Base-by-base conservation (phyloP, 495 filamentous ascomycete species). In the Talaromyces nanjingensis region DNA sequence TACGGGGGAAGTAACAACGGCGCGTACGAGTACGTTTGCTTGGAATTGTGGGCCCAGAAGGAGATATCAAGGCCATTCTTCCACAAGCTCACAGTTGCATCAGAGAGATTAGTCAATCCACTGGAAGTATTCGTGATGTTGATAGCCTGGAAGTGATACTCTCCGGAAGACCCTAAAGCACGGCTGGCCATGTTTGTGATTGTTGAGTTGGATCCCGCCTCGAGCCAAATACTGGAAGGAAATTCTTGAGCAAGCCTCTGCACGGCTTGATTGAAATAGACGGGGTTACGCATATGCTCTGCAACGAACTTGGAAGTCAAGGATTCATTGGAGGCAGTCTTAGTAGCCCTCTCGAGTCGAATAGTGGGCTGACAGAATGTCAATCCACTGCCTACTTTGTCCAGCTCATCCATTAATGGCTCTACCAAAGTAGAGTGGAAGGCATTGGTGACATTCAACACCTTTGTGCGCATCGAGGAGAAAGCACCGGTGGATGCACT, bases 401-500 rank as follows among this genome's bases (percentile, higher is more conserved):
- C 65, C 1, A 82, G 63, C 0, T 59, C 47, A 1, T 62, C 45
- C 2, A 77, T 57, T 5, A 85, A 64, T 2, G 70, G 62, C 6
- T 85, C 81, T 0, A 77, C 74, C 1, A 84, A 67, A 0, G 63
- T 61, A 1, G 80, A 84, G 66, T 85, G 79, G 65, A 82, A 84
- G 1, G 73, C 81, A 65, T 84, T 71, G 0, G 79, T 77, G 18
- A 78, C 76, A 54, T 74, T 76, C 12, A 83, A 64, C 45, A 68
- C 71, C 67, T 77, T 79, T 42, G 58, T 62, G 62, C 66, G 72
- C 6, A 77, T 62, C 14, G 63, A 55, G 4, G 67, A 37, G 20
- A 39, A 54, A 22, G 5, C n/a, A 20, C n/a, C 11, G 33, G 22
- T 6, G 64, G 6, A 6, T 24, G 59, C 24, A 27, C 59, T 31